A percentile compares a stretch with the other conserved stretches of the same genome.
Evolutionary conservation across 2,329 filamentous ascomycete genomes (phyloP).

Genomic region (Lecanicillium sp.): DNA sequence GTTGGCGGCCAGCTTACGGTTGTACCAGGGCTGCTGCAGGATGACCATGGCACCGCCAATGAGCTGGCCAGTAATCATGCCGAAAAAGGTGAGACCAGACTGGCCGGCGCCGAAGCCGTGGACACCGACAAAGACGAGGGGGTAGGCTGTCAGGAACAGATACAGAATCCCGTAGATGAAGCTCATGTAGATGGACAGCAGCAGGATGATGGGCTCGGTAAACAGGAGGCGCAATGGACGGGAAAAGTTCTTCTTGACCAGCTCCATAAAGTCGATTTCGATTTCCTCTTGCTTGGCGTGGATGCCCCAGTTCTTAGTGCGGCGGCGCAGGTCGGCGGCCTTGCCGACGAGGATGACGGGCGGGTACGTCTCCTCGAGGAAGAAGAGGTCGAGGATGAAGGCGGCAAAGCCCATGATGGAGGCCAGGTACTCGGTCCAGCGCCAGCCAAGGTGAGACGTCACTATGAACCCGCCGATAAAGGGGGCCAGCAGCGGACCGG

Average conservation of each 20-base stretch:
- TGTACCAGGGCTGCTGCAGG: constrained; percentile 57
- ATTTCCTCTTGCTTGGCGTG: constrained; percentile 67
- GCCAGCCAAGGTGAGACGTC: constrained; percentile 58
- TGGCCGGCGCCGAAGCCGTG: constrained; percentile 64
- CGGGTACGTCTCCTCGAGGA: constrained; percentile 64
- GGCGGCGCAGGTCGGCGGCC: constrained; percentile 52
- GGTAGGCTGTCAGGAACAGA: constrained; percentile 79
- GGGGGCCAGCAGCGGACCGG: constrained; percentile 59
- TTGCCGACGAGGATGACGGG: constrained; percentile 56
- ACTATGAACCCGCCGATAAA: constrained; percentile 63
- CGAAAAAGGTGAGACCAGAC: constrained; percentile 75
- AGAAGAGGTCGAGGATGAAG: constrained; percentile 51
- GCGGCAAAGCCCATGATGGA: constrained; percentile 56
- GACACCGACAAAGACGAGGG: constrained; percentile 67
- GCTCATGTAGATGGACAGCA: constrained; percentile 63
- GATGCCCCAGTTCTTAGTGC: constrained; percentile 62
- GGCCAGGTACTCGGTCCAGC: constrained; percentile 62
- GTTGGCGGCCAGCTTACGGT: constrained; percentile 60
- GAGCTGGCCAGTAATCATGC: constrained; percentile 69
- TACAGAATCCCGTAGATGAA: constrained; percentile 76
- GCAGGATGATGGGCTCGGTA: constrained; percentile 60
- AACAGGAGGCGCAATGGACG: constrained; percentile 59
- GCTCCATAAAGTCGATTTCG: constrained; percentile 56
- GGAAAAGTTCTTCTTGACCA: constrained; percentile 59
- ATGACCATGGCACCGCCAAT: constrained; percentile 59